Conservation (phyloP, 2,329 filamentous ascomycete species). For the Penicillium sp. region DNA sequence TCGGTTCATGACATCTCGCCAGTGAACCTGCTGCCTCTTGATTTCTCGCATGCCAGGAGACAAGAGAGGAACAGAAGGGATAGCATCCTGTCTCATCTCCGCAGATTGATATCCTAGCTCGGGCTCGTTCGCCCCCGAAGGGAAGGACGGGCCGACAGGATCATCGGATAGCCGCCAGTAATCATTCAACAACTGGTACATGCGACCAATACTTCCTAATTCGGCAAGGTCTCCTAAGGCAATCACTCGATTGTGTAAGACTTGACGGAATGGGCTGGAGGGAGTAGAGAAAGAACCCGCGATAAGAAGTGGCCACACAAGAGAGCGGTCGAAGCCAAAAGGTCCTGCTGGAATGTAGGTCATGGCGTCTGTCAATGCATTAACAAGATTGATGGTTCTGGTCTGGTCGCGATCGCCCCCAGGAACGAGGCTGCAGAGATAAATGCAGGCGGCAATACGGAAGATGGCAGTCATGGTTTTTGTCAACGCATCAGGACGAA, state of each 20-base stretch:
- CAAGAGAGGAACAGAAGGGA: background rate
- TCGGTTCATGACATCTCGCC: conserved; percentile 89
- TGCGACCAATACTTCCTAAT: conserved; percentile 82
- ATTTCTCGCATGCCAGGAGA: conserved; percentile 22
- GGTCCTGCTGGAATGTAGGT: conserved; percentile 32
- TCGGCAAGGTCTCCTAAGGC: conserved; percentile 74
- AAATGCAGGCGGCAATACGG: no score
- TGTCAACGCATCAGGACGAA: no score
- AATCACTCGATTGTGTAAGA: conserved; percentile 73
- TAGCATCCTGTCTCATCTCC: background rate
- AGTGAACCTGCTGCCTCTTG: conserved; percentile 70
- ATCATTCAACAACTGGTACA: conserved; percentile 74
- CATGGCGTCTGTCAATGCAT: no score
- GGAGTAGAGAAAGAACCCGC: conserved; percentile 75
- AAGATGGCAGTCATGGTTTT: no score
- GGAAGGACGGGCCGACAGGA: conserved; percentile 25
- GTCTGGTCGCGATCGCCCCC: no score
- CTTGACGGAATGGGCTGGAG: conserved; percentile 70
- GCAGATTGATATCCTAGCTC: background rate
- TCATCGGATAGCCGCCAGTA: conserved; percentile 77
- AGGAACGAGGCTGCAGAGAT: no score
- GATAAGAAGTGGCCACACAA: conserved; percentile 91
- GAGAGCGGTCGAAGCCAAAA: conserved; percentile 81
- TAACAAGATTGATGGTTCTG: no score
- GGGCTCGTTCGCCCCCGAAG: background rate